These are phyloP conservation scores for Aspergillus indologenus DNA, from an alignment of 495 filamentous ascomycete species.

Conservation along the genomic window DNA sequence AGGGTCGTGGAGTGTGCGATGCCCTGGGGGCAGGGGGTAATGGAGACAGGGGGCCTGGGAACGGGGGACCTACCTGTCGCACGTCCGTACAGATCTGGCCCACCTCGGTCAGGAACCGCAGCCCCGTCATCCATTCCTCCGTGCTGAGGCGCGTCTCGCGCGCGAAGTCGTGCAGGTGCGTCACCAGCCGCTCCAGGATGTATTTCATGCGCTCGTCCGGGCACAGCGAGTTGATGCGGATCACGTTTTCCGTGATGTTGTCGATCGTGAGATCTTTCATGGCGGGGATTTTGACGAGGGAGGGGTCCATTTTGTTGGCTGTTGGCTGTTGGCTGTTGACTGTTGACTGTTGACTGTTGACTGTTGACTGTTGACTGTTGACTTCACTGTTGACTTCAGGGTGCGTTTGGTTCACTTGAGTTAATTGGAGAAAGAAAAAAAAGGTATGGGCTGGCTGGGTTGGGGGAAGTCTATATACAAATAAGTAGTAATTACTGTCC, in stretches of 20 bases:
- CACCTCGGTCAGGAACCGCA: constrained; percentile 68
- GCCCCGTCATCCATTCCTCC: constrained; percentile 73
- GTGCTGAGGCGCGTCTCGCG: constrained; percentile 76
- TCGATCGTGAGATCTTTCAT: constrained; percentile 75
- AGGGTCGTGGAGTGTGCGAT: no score
- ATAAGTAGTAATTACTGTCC: no score
- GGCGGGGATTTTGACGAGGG: constrained; percentile 49
- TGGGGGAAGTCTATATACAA: no score
- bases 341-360: no score
- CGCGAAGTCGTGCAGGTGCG: constrained; percentile 80
- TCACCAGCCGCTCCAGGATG: constrained; percentile 68
- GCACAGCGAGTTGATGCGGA: constrained; percentile 70
- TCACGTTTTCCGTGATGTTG: constrained; percentile 78
- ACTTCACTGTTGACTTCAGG: no score
- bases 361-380: no score
- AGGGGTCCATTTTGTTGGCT: constrained; percentile 47
- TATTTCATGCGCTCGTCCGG: constrained; percentile 65
- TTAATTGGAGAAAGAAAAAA: no score
- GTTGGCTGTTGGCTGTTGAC: no score
- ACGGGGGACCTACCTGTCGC: constrained; percentile 51
- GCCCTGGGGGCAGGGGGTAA: no score
- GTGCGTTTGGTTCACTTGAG: no score
- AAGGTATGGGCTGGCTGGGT: neutral
- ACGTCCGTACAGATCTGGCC: constrained; percentile 72
- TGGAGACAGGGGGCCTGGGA: no score